Evolutionary conservation across 2,329 filamentous ascomycete species (phyloP).

Genomic region (Penicillium sumatraense): DNA sequence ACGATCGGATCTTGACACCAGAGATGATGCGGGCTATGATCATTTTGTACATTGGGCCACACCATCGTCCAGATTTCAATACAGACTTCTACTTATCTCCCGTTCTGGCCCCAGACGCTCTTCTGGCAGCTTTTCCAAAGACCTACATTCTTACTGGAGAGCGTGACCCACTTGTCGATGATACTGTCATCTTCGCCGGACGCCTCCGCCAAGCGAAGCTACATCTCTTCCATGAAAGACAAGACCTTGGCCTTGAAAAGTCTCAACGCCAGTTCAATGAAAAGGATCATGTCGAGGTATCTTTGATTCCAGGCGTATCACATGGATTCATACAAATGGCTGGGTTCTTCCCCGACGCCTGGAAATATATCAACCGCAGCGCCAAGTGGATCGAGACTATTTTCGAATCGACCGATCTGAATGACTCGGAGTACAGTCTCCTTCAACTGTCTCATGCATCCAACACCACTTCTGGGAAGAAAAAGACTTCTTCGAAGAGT

Average conservation of each 20-base stretch:
- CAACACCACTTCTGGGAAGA: background rate
- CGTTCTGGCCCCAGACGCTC: conserved; percentile 80
- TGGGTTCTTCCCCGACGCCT: conserved; percentile 83
- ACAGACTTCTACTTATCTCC: conserved; percentile 91
- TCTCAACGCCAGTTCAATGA: conserved; percentile 67
- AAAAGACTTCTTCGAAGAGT: background rate
- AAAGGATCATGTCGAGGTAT: conserved; percentile 77
- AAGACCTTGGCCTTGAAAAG: conserved; percentile 61
- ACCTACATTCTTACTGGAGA: conserved; percentile 94
- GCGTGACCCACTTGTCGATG: conserved; percentile 91
- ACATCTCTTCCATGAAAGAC: conserved; percentile 58
- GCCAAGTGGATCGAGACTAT: conserved; percentile 81
- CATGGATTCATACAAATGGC: conserved; percentile 96
- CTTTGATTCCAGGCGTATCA: conserved; percentile 83
- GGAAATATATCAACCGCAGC: conserved; percentile 81
- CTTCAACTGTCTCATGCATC: conserved; percentile 13
- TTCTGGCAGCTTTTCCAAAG: conserved; percentile 88
- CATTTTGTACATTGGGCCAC: conserved; percentile 92
- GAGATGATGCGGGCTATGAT: conserved; percentile 99
- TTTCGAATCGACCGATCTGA: conserved; percentile 52
- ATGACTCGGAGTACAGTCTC: conserved; percentile 23
- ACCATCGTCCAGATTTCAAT: conserved; percentile 89
- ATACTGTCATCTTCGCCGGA: conserved; percentile 95
- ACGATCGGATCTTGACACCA: conserved; percentile 89
- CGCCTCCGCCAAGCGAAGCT: conserved; percentile 79